Evolutionary conservation across 345 rosid species (phyloP).

Genomic region (Combretum micranthum): DNA sequence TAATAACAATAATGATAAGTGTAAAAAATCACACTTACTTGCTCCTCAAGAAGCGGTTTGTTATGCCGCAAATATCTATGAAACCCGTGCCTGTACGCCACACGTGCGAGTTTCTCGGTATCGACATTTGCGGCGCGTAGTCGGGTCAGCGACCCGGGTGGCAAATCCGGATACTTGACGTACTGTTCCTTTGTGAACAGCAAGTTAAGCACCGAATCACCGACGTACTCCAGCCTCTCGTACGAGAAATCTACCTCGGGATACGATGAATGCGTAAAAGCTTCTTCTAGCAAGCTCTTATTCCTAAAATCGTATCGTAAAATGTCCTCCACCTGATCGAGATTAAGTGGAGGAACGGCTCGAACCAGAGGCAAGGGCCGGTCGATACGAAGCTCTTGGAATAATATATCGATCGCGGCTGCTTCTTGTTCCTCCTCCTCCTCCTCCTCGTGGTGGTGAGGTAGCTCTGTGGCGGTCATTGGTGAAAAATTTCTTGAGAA

Average conservation of each 20-base stretch:
- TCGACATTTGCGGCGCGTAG: constrained; percentile 65
- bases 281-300: constrained; percentile 38
- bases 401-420: too few relatives aligned
- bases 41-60: constrained; percentile 44
- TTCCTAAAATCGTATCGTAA: constrained; percentile 37
- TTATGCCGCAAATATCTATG: constrained; percentile 47
- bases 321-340: constrained; percentile 36
- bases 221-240: constrained; percentile 44
- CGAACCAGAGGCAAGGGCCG: too few relatives aligned
- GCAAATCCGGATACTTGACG: constrained; percentile 25
- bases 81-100: constrained; percentile 38
- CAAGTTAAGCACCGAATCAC: constrained; percentile 44
- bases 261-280: constrained; percentile 40
- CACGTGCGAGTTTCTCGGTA: constrained; percentile 63
- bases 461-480: too few relatives aligned
- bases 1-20: neutral
- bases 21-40: constrained; percentile 37
- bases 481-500: too few relatives aligned
- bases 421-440: too few relatives aligned
- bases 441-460: too few relatives aligned
- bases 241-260: constrained; percentile 19
- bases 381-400: too few relatives aligned
- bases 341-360: neutral
- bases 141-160: constrained; percentile 46
- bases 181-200: constrained; percentile 30